phyloP scores from a whole-genome alignment of 495 filamentous ascomycete genomes.

The Xylaria castorea region DNA sequence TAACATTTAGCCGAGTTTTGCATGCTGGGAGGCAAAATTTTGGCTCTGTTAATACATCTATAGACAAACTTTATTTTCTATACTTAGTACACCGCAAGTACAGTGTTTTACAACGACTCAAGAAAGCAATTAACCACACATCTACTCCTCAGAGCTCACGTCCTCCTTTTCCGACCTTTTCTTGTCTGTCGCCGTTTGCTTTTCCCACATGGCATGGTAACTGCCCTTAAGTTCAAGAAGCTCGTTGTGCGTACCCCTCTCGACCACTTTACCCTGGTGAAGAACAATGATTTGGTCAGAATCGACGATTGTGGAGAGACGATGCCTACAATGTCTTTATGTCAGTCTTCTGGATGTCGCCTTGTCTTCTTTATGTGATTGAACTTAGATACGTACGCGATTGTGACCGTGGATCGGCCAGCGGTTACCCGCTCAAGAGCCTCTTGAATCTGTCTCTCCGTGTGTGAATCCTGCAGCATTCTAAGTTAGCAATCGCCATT shows the following conservation, averaged over 20 bases:
- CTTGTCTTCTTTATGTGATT: not conserved
- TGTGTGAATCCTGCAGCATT: constrained; percentile 59
- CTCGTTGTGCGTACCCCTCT: constrained; percentile 77
- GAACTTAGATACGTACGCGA: constrained; percentile 39
- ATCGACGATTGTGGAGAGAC: constrained; percentile 80
- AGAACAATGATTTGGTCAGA: constrained; percentile 84
- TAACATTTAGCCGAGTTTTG: not conserved
- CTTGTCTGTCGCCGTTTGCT: constrained; percentile 77
- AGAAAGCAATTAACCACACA: constrained; percentile 17
- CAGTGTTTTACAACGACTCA: not conserved
- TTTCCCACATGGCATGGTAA: constrained; percentile 84
- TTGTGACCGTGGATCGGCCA: constrained; percentile 71
- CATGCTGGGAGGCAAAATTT: not conserved
- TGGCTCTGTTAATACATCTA: constrained; percentile 13
- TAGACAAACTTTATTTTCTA: not conserved
- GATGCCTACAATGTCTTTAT: constrained; percentile 53
- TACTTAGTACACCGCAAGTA: not conserved
- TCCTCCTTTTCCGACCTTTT: constrained; percentile 66
- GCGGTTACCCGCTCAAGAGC: constrained; percentile 71
- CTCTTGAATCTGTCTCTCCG: constrained; percentile 82
- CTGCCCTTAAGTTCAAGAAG: constrained; percentile 69
- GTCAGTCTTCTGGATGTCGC: constrained; percentile 10
- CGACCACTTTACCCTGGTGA: constrained; percentile 74
- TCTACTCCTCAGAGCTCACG: constrained; percentile 53
- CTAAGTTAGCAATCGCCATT: not conserved